A percentile compares a stretch with the other conserved stretches of the same genome.
phyloP scores from a whole-genome alignment of 2,329 filamentous ascomycete species.

The Aspergillus niger region DNA sequence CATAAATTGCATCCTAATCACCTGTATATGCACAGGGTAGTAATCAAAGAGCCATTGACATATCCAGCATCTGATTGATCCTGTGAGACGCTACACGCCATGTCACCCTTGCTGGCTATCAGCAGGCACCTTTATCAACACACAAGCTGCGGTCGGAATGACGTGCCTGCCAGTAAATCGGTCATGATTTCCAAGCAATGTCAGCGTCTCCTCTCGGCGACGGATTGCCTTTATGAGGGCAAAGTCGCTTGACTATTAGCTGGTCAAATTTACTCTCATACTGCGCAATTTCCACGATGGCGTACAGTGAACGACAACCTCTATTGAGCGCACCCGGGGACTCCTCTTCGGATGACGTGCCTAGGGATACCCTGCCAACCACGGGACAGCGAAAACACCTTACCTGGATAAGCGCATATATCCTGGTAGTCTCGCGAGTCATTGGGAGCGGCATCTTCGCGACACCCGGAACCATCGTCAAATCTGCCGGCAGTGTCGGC shows the following conservation, averaged over 20 bases:
- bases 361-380: constrained; percentile 2
- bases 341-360: not conserved
- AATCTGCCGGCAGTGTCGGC: constrained; percentile 66
- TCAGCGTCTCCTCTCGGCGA: not conserved
- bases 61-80: not conserved
- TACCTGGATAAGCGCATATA: constrained; percentile 65
- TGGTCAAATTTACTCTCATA: not conserved
- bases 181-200: constrained; percentile 10
- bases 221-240: too few species aligned
- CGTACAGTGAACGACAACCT: constrained; percentile 23
- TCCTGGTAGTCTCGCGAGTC: constrained; percentile 68
- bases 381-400: constrained; percentile 61
- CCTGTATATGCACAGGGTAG: too few species aligned
- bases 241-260: too few species aligned
- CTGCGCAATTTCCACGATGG: constrained; percentile 19
- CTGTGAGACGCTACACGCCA: too few species aligned
- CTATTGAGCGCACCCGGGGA: constrained; percentile 14
- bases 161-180: constrained; percentile 25
- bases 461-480: constrained; percentile 67
- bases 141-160: constrained; percentile 31
- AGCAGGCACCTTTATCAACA: constrained; percentile 2
- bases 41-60: too few species aligned
- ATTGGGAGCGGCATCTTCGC: constrained; percentile 73
- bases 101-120: constrained; percentile 6
- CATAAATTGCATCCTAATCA: too few species aligned